These are phyloP conservation scores for Sporothrix globosa DNA, from an alignment of 2,329 filamentous ascomycete species.

Conservation along the genomic window DNA sequence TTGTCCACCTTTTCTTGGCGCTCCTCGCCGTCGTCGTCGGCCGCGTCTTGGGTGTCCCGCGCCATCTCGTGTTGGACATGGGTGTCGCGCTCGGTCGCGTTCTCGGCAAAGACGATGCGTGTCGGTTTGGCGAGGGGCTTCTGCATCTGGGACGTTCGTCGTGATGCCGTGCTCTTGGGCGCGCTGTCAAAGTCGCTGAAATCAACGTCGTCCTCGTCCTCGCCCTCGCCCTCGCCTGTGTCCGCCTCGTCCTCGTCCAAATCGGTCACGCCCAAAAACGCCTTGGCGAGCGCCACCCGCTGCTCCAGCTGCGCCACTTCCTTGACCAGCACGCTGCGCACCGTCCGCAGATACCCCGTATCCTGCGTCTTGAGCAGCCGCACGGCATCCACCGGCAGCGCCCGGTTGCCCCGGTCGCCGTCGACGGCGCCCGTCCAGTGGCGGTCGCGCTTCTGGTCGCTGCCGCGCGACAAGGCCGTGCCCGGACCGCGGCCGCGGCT, in stretches of 20 bases:
- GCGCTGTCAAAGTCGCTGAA: slow-evolving; percentile 22
- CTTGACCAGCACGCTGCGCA: slow-evolving; percentile 62
- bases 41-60: slow-evolving; percentile 39
- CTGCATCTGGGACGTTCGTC: background rate
- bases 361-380: slow-evolving; percentile 71
- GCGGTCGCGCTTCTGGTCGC: slow-evolving; percentile 47
- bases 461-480: slow-evolving; percentile 47
- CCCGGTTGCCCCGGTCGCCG: slow-evolving; percentile 61
- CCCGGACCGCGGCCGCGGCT: slow-evolving; percentile 59
- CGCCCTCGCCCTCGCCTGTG: slow-evolving; percentile 40
- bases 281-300: slow-evolving; percentile 53
- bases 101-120: slow-evolving; percentile 58
- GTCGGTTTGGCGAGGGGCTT: slow-evolving; percentile 38
- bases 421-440: slow-evolving; percentile 59
- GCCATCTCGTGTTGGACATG: slow-evolving; percentile 42
- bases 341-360: slow-evolving; percentile 65
- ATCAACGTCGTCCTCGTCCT: slow-evolving; percentile 40
- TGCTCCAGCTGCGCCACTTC: slow-evolving; percentile 61
- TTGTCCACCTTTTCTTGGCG: slow-evolving; percentile 45
- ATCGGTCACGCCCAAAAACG: slow-evolving; percentile 40
- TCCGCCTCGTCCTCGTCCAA: slow-evolving; percentile 38
- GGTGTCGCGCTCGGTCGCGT: slow-evolving; percentile 46
- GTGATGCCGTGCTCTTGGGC: slow-evolving; percentile 31
- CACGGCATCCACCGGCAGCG: slow-evolving; percentile 60
- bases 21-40: slow-evolving; percentile 41